These are phyloP conservation scores for Dactylellina sp. DNA, from an alignment of 2,329 filamentous ascomycete species.

Conservation along the genomic window DNA sequence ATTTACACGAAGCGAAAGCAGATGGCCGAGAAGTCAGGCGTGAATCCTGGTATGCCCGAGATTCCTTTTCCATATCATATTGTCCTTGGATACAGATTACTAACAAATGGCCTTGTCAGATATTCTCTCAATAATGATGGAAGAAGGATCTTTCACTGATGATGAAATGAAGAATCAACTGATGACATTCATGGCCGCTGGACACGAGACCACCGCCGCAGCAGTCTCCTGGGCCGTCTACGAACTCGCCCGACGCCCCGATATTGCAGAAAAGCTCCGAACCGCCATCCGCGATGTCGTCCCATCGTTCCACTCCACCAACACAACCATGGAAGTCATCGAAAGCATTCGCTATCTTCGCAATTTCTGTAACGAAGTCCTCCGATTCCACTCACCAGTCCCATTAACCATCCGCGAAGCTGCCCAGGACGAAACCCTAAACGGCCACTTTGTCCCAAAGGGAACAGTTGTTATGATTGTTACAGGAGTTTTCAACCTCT, in stretches of 20 bases:
- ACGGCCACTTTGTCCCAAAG: constrained; percentile 74
- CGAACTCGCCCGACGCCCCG: constrained; percentile 74
- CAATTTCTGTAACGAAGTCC: constrained; percentile 80
- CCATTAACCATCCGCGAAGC: constrained; percentile 77
- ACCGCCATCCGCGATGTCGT: constrained; percentile 74
- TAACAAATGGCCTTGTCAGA: constrained; percentile 65
- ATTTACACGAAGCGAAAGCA: constrained; percentile 77
- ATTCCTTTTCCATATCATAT: background rate
- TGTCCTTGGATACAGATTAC: background rate
- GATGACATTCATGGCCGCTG: constrained; percentile 88
- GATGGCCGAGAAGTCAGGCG: constrained; percentile 64
- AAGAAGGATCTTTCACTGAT: constrained; percentile 71
- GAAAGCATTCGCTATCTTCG: constrained; percentile 83
- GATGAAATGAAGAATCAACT: constrained; percentile 87
- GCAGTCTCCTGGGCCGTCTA: constrained; percentile 81
- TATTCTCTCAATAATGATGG: constrained; percentile 83
- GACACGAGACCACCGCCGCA: constrained; percentile 71
- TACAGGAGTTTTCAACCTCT: constrained; percentile 77
- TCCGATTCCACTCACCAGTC: constrained; percentile 79
- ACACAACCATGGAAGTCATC: constrained; percentile 63
- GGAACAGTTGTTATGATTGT: constrained; percentile 76
- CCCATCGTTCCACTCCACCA: constrained; percentile 66
- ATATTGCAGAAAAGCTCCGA: constrained; percentile 75
- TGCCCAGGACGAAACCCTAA: constrained; percentile 73
- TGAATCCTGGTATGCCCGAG: constrained; percentile 60